A percentile compares a stretch with the other conserved stretches of the same genome.
Conservation (phyloP, 1,284 basidiomycete species). For the Marasmius fiardii region DNA sequence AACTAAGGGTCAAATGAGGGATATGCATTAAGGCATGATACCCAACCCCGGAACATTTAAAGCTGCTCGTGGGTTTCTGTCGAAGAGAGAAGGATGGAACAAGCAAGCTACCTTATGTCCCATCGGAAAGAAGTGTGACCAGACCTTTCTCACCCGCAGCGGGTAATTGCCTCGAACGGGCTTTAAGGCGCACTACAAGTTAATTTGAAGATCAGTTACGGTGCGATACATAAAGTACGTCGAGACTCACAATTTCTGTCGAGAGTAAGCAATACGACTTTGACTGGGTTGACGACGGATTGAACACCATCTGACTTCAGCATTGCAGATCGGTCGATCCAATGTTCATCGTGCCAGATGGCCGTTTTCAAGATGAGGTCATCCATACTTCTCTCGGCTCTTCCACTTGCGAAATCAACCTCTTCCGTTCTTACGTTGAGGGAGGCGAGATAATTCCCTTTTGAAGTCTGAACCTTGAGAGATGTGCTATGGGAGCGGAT, state of each 20-base stretch:
- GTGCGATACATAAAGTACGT: slow-evolving; percentile 9
- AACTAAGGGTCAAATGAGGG: not conserved
- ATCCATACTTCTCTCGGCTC: slow-evolving; percentile 82
- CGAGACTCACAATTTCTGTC: slow-evolving; percentile 86
- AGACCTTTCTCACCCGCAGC: slow-evolving; percentile 77
- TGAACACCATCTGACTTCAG: slow-evolving; percentile 42
- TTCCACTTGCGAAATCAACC: slow-evolving; percentile 65
- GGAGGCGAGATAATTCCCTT: slow-evolving; percentile 89
- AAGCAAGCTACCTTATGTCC: slow-evolving; percentile 24
- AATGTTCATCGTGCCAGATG: slow-evolving; percentile 91
- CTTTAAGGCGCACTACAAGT: slow-evolving; percentile 70
- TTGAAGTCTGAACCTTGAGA: slow-evolving; percentile 93
- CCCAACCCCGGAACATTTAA: not conserved
- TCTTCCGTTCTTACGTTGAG: slow-evolving; percentile 85
- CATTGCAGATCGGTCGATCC: slow-evolving; percentile 78
- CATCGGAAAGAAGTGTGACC: slow-evolving; percentile 54
- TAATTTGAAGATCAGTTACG: slow-evolving; percentile 19
- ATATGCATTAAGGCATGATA: not conserved
- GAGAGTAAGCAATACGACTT: slow-evolving; percentile 86
- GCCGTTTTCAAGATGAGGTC: slow-evolving; percentile 92
- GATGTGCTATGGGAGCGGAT: slow-evolving; percentile 72
- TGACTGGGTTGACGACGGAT: slow-evolving; percentile 52
- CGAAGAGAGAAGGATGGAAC: not conserved
- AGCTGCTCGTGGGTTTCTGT: not conserved
- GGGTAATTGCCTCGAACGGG: slow-evolving; percentile 75